These are phyloP conservation scores for Metschnikowia cerradonensis DNA, from an alignment of 805 yeast genomes.

Conservation along the genomic window DNA sequence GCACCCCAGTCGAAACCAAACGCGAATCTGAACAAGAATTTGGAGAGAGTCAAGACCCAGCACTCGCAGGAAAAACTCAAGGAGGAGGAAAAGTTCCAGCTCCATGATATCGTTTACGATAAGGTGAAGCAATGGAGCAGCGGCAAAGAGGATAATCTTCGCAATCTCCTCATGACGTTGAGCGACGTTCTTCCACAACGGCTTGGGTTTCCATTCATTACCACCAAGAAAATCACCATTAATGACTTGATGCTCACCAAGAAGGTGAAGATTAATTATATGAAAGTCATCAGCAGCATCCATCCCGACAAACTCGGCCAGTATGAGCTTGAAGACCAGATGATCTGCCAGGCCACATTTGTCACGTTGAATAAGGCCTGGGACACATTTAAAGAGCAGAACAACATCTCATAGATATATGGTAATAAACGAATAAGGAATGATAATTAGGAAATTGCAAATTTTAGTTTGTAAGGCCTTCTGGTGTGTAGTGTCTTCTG, in stretches of 20 bases:
- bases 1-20: conserved; percentile 7
- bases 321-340: conserved; percentile 62
- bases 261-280: conserved; percentile 78
- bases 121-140: conserved; percentile 59
- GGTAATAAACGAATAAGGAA: too few relatives aligned
- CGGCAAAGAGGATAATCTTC: conserved; percentile 76
- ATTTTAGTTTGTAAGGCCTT: too few relatives aligned
- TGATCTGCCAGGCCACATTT: conserved; percentile 86
- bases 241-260: conserved; percentile 83
- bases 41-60: conserved; percentile 39
- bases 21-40: conserved; percentile 3
- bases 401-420: conserved; percentile 6
- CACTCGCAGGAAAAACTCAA: conserved; percentile 11
- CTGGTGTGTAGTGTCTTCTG: too few relatives aligned
- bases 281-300: conserved; percentile 73
- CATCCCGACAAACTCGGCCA: conserved; percentile 79
- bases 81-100: conserved; percentile 39
- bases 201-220: conserved; percentile 28
- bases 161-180: conserved; percentile 70
- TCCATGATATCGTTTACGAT: conserved; percentile 60
- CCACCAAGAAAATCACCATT: conserved; percentile 44
- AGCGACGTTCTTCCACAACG: conserved; percentile 53
- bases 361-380: conserved; percentile 82
- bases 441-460: too few relatives aligned
- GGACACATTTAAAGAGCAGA: conserved; percentile 43